Evolutionary conservation across 257 asterid species (phyloP).

Genomic region (Asclepias syriaca): DNA sequence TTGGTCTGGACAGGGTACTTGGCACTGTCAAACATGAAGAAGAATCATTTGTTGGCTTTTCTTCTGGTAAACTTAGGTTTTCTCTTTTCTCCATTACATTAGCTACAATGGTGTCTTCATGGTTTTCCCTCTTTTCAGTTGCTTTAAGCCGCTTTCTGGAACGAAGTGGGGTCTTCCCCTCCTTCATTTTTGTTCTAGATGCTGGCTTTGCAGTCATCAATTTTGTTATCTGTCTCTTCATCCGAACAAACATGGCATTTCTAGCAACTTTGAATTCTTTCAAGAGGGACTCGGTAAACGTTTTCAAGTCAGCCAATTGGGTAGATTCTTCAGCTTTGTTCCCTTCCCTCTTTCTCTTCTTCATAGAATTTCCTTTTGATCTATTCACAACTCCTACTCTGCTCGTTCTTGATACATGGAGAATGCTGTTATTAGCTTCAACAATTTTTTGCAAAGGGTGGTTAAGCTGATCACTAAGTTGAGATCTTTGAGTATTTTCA

Average conservation of each 20-base stretch:
- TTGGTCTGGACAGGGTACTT: constrained; percentile 17
- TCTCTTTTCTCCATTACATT: constrained; percentile 14
- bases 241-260: constrained; percentile 33
- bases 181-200: constrained; percentile 13
- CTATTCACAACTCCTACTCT: constrained; percentile 14
- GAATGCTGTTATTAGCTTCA: constrained; percentile 16
- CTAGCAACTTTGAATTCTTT: constrained; percentile 43
- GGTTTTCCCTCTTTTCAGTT: constrained; percentile 4
- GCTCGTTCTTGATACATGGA: constrained; percentile 18
- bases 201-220: constrained; percentile 11
- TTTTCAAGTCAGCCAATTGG: constrained; percentile 36
- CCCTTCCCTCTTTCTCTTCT: constrained; percentile 19
- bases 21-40: constrained; percentile 25
- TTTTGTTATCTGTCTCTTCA: constrained; percentile 40
- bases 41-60: constrained; percentile 11
- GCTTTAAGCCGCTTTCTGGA: not conserved
- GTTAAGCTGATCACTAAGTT: constrained; percentile 5
- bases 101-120: constrained; percentile 3
- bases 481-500: constrained; percentile 14
- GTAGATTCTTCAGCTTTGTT: constrained; percentile 2
- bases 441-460: not conserved
- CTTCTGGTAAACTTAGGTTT: constrained; percentile 8
- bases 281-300: constrained; percentile 35
- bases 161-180: constrained; percentile 8
- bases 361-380: not conserved